Evolutionary conservation across 2,329 filamentous ascomycete genomes (phyloP).

Genomic region (Domatiomyces globalis): DNA sequence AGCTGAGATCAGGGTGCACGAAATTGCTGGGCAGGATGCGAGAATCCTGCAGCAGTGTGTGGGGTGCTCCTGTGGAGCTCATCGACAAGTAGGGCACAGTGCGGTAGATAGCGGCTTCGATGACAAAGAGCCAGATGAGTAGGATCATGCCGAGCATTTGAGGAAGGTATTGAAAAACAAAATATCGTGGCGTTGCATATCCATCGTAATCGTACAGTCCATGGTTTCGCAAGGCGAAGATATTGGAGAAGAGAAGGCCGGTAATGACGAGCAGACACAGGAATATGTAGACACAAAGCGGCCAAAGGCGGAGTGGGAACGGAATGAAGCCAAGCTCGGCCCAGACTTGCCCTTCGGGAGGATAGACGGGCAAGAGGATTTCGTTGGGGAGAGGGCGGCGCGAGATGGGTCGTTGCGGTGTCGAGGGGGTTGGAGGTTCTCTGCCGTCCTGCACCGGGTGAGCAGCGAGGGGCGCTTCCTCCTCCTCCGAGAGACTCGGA

Average conservation of each 20-base stretch:
- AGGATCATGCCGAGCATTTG: slow-evolving; percentile 59
- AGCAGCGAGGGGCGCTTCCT: slow-evolving; percentile 6
- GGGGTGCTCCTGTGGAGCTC: slow-evolving; percentile 28
- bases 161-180: slow-evolving; percentile 73
- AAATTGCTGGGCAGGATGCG: slow-evolving; percentile 47
- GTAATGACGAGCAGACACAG: slow-evolving; percentile 56
- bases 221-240: slow-evolving; percentile 48
- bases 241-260: slow-evolving; percentile 56
- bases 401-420: slow-evolving; percentile 4
- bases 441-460: slow-evolving; percentile 7
- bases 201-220: slow-evolving; percentile 56
- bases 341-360: slow-evolving; percentile 30
- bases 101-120: slow-evolving; percentile 61
- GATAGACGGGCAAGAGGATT: slow-evolving; percentile 28
- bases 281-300: slow-evolving; percentile 46
- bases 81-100: slow-evolving; percentile 67
- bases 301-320: slow-evolving; percentile 51
- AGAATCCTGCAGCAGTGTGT: slow-evolving; percentile 51
- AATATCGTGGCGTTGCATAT: slow-evolving; percentile 62
- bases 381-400: slow-evolving; percentile 10
- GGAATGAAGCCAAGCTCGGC: slow-evolving; percentile 56
- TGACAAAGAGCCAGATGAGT: slow-evolving; percentile 61
- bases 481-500: background rate
- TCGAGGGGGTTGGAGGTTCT: slow-evolving; percentile 4
- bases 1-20: slow-evolving; percentile 52